Evolutionary conservation across 331 rosid species (phyloP).

Genomic region (Cydonia oblonga): DNA sequence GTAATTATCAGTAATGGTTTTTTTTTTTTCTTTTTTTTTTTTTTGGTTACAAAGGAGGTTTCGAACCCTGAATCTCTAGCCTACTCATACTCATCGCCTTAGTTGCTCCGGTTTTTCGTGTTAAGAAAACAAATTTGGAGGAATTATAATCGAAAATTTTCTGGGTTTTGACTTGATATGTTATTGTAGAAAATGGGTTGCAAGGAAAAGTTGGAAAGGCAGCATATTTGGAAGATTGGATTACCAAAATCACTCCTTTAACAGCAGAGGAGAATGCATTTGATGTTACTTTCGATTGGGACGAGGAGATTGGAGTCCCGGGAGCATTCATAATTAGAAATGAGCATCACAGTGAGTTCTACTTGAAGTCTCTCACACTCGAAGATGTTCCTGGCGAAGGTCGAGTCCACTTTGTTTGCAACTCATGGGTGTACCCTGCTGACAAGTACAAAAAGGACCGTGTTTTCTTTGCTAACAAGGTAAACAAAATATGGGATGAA

Average conservation of each 20-base stretch:
- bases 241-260: conserved; percentile 18
- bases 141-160: background rate
- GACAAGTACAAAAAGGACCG: conserved; percentile 7
- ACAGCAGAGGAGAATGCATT: conserved; percentile 16
- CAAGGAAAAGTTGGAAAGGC: conserved; percentile 17
- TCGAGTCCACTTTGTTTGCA: conserved; percentile 28
- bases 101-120: background rate
- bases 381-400: conserved; percentile 36
- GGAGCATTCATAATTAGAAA: conserved; percentile 26
- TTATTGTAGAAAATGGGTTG: conserved; percentile 7
- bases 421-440: conserved; percentile 39
- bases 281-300: conserved; percentile 17
- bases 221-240: conserved; percentile 19
- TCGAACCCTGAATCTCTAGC: too few species aligned
- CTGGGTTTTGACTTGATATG: background rate
- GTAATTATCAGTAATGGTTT: too few species aligned
- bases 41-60: too few species aligned
- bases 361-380: conserved; percentile 29
- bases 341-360: conserved; percentile 17
- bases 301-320: conserved; percentile 27
- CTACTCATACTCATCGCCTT: background rate
- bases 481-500: background rate
- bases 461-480: conserved; percentile 41
- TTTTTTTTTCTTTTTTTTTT: too few species aligned
- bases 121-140: background rate